Conservation (phyloP, 345 rosid species). For the Nephelium lappaceum region DNA sequence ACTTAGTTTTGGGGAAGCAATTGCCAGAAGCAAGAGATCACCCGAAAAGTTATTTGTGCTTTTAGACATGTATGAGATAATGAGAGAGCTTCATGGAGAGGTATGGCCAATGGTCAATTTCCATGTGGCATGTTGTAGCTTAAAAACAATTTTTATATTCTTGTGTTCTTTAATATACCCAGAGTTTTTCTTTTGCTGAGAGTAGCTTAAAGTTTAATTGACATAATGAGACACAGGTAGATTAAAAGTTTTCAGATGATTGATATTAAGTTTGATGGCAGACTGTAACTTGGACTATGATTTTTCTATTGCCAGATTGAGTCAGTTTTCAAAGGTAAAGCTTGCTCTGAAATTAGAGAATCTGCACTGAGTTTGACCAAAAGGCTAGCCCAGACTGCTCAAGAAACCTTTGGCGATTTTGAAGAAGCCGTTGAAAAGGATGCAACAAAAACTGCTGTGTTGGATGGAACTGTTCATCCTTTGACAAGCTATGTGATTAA, state of each 20-base stretch:
- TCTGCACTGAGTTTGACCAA: constrained; percentile 85
- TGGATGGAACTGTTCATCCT: constrained; percentile 97
- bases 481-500: constrained; percentile 97
- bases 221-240: neutral
- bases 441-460: constrained; percentile 89
- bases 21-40: constrained; percentile 95
- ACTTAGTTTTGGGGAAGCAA: constrained; percentile 99
- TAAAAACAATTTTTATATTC: neutral
- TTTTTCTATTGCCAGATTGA: constrained; percentile 61
- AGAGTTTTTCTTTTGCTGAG: neutral
- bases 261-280: neutral
- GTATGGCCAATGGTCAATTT: constrained; percentile 41
- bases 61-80: constrained; percentile 97
- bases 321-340: constrained; percentile 75
- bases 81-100: constrained; percentile 96
- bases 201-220: neutral
- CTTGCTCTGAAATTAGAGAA: constrained; percentile 87
- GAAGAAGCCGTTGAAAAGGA: constrained; percentile 99
- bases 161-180: neutral
- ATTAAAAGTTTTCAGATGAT: neutral
- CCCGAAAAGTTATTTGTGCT: constrained; percentile 98
- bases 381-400: constrained; percentile 88
- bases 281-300: neutral
- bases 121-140: constrained; percentile 6
- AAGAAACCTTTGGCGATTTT: constrained; percentile 97